phyloP scores from a whole-genome alignment of 2,329 filamentous ascomycete genomes.

The Aspergillus sp. region DNA sequence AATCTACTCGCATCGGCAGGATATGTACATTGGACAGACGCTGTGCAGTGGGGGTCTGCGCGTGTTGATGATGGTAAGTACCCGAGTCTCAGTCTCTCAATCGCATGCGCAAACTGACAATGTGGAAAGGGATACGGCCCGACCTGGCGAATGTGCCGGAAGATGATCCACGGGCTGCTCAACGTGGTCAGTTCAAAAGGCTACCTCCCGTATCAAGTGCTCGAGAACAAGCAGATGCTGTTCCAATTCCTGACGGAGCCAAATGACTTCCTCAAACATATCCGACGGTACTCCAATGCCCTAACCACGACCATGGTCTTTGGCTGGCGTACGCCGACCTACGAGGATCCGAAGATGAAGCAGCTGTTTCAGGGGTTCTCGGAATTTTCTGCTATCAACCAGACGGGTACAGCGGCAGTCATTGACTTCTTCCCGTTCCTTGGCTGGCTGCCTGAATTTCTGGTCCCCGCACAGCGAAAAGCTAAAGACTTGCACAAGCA shows the following conservation, averaged over 20 bases:
- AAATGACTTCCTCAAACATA: conserved; percentile 35
- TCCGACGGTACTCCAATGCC: conserved; percentile 43
- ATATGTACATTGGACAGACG: conserved; percentile 39
- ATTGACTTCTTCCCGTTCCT: conserved; percentile 43
- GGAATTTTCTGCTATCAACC: conserved; percentile 37
- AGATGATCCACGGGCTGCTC: conserved; percentile 39
- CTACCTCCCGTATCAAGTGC: conserved; percentile 49
- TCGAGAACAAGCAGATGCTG: conserved; percentile 49
- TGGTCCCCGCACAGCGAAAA: conserved; percentile 28
- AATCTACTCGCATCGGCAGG: conserved; percentile 44
- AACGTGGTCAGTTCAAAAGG: conserved; percentile 39
- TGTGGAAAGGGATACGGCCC: conserved; percentile 16
- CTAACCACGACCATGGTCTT: conserved; percentile 45
- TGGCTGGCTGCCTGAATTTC: conserved; percentile 37
- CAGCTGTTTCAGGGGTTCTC: conserved; percentile 38
- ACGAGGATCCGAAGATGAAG: conserved; percentile 37
- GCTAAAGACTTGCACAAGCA: conserved; percentile 37
- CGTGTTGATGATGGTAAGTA: conserved; percentile 25
- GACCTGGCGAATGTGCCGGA: conserved; percentile 22
- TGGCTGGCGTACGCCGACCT: conserved; percentile 36
- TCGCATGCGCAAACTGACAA: background rate
- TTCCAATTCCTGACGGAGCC: conserved; percentile 41
- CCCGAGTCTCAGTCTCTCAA: background rate
- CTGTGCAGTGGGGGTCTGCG: conserved; percentile 21
- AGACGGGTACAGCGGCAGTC: conserved; percentile 36